Conservation (phyloP, 1,284 basidiomycete genomes). For the Testicularia cyperi region DNA sequence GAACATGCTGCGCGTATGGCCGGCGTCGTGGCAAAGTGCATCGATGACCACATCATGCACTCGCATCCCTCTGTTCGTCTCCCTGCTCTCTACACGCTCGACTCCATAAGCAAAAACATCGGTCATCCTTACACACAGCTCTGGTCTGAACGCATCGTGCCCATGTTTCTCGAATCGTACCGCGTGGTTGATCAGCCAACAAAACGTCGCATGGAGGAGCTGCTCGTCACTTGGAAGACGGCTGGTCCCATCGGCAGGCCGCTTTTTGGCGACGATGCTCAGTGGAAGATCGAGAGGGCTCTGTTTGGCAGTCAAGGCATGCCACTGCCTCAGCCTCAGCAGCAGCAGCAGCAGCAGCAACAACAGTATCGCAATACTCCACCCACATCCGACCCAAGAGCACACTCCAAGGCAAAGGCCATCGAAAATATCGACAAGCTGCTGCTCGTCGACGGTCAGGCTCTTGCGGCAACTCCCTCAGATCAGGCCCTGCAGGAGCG, state of each 20-base stretch:
- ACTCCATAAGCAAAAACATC: constrained; percentile 71
- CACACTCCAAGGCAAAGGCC: constrained; percentile 31
- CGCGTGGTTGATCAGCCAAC: constrained; percentile 55
- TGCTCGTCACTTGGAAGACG: constrained; percentile 55
- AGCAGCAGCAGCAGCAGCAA: too few species aligned
- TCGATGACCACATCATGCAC: constrained; percentile 79
- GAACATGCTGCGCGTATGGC: constrained; percentile 75
- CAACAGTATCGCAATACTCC: constrained; percentile 10
- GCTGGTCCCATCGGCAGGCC: constrained; percentile 40
- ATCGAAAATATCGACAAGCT: constrained; percentile 52
- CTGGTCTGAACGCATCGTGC: constrained; percentile 49
- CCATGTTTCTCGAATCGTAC: constrained; percentile 57
- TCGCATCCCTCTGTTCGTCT: constrained; percentile 77
- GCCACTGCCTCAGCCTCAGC: constrained; percentile 1
- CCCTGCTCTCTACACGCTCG: constrained; percentile 89
- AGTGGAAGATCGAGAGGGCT: constrained; percentile 50
- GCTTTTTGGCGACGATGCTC: constrained; percentile 51
- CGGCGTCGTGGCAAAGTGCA: constrained; percentile 79
- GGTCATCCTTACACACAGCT: constrained; percentile 54
- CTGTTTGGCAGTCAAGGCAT: constrained; percentile 51
- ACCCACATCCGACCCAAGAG: constrained; percentile 7
- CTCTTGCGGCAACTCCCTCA: constrained; percentile 33
- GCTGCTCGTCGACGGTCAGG: constrained; percentile 41
- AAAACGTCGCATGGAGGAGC: constrained; percentile 56
- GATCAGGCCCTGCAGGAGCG: constrained; percentile 27